A percentile compares a stretch with the other conserved stretches of the same genome.
Conservation (phyloP, 306 rosid genomes). For the Fragaria nilgerrensis region DNA sequence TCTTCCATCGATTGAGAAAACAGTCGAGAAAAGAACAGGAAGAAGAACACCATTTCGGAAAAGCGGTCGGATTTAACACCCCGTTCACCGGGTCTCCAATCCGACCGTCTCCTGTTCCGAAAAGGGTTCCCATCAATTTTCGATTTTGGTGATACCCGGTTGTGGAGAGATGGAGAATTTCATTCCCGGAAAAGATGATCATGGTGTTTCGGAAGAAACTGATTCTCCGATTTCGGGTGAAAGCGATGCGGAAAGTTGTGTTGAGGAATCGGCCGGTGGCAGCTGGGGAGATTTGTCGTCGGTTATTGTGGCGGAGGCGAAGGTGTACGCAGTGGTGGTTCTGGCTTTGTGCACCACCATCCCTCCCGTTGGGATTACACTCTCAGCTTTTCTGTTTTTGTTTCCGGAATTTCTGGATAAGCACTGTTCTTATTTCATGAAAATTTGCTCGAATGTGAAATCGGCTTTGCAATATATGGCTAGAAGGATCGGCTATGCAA, state of each 20-base stretch:
- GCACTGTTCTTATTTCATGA: slow-evolving; percentile 24
- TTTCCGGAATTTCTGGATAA: slow-evolving; percentile 46
- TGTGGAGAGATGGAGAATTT: not conserved
- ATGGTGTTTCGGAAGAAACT: not conserved
- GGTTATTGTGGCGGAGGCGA: slow-evolving; percentile 20
- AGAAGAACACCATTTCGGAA: not conserved
- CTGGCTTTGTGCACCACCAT: slow-evolving; percentile 38
- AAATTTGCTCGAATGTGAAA: slow-evolving; percentile 23
- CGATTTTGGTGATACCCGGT: not conserved
- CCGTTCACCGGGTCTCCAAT: not conserved
- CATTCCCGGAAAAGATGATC: slow-evolving; percentile 1
- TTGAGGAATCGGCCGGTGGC: not conserved
- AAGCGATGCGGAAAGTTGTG: not conserved
- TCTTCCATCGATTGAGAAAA: slow-evolving; percentile 47
- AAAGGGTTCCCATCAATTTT: not conserved
- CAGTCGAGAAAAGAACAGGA: slow-evolving; percentile 26
- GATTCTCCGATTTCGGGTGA: slow-evolving; percentile 9
- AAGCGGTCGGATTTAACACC: slow-evolving; percentile 6
- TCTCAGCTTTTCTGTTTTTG: slow-evolving; percentile 57
- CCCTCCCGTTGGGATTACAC: slow-evolving; percentile 53
- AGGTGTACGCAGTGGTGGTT: slow-evolving; percentile 36
- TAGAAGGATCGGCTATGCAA: slow-evolving; percentile 14
- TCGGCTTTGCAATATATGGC: slow-evolving; percentile 5
- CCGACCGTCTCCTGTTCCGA: not conserved
- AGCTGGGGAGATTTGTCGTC: not conserved